Evolutionary conservation across 2,329 filamentous ascomycete genomes (phyloP).

Genomic region (Stachybotrys chartarum): DNA sequence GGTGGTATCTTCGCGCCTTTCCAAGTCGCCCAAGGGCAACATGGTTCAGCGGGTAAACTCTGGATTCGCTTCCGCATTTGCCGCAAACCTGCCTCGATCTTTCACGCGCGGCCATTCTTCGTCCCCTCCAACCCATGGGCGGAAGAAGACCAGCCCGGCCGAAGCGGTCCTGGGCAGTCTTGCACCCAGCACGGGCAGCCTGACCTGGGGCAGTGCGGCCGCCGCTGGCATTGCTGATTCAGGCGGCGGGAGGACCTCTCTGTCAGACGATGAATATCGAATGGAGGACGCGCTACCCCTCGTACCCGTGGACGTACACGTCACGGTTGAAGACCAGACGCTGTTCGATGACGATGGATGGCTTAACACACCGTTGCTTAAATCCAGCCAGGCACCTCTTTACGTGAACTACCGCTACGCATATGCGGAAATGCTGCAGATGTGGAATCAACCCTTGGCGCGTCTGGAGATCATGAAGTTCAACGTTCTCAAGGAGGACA

Average conservation of each 20-base stretch:
- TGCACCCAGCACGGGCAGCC: conserved; percentile 37
- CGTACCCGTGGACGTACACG: conserved; percentile 43
- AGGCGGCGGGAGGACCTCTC: conserved; percentile 39
- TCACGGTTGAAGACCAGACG: conserved; percentile 54
- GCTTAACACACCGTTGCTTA: conserved; percentile 51
- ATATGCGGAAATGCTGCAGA: conserved; percentile 62
- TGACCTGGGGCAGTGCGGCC: conserved; percentile 43
- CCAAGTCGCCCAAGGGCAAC: conserved; percentile 51
- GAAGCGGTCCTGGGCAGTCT: conserved; percentile 52
- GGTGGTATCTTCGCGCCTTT: conserved; percentile 45
- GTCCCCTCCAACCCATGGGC: conserved; percentile 34
- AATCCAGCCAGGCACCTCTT: conserved; percentile 37
- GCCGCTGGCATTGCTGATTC: conserved; percentile 31
- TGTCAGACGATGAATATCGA: conserved; percentile 46
- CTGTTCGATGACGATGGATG: conserved; percentile 64
- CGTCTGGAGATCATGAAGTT: conserved; percentile 64
- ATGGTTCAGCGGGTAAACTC: conserved; percentile 47
- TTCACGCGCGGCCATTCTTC: conserved; percentile 30
- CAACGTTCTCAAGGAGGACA: conserved; percentile 50
- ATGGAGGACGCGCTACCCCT: conserved; percentile 38
- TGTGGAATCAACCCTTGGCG: conserved; percentile 56
- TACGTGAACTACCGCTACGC: conserved; percentile 56
- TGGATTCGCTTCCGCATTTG: conserved; percentile 47
- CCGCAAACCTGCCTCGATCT: conserved; percentile 46
- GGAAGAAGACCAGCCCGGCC: conserved; percentile 54